Evolutionary conservation across 2,329 filamentous ascomycete species (phyloP).

Genomic region (Erysiphe pulchra): DNA sequence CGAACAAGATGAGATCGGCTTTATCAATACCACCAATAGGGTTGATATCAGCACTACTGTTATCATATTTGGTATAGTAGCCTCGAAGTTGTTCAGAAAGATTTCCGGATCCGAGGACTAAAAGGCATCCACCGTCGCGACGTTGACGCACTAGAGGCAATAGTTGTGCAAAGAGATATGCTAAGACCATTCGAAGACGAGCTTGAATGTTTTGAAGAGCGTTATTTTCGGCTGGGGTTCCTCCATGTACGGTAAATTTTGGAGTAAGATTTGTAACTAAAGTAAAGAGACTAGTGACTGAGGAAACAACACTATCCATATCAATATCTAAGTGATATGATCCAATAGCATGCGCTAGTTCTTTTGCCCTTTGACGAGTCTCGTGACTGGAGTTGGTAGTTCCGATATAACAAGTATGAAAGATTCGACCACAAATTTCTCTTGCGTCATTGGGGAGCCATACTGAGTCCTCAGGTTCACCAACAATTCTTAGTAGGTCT

Average conservation of each 20-base stretch:
- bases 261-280: constrained; percentile 32
- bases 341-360: constrained; percentile 35
- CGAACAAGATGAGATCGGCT: constrained; percentile 45
- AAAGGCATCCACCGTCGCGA: constrained; percentile 13
- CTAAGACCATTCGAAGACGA: constrained; percentile 32
- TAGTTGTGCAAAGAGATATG: constrained; percentile 33
- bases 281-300: constrained; percentile 23
- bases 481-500: constrained; percentile 23
- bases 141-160: constrained; percentile 29
- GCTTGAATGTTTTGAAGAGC: constrained; percentile 40
- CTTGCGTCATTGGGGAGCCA: constrained; percentile 20
- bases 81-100: constrained; percentile 29
- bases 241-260: constrained; percentile 32
- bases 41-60: constrained; percentile 18
- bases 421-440: constrained; percentile 30
- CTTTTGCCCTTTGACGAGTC: constrained; percentile 31
- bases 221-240: constrained; percentile 21
- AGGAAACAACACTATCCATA: constrained; percentile 5
- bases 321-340: constrained; percentile 47
- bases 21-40: constrained; percentile 37
- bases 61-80: constrained; percentile 24
- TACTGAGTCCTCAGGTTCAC: constrained; percentile 18
- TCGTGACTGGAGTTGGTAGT: constrained; percentile 25
- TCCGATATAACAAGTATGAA: constrained; percentile 45
- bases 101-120: constrained; percentile 43